A percentile compares a stretch with the other conserved stretches of the same genome.
These are phyloP conservation scores for Phytophthora multivora DNA, from an alignment of 352 stramenopile genomes.

Conservation along the genomic window DNA sequence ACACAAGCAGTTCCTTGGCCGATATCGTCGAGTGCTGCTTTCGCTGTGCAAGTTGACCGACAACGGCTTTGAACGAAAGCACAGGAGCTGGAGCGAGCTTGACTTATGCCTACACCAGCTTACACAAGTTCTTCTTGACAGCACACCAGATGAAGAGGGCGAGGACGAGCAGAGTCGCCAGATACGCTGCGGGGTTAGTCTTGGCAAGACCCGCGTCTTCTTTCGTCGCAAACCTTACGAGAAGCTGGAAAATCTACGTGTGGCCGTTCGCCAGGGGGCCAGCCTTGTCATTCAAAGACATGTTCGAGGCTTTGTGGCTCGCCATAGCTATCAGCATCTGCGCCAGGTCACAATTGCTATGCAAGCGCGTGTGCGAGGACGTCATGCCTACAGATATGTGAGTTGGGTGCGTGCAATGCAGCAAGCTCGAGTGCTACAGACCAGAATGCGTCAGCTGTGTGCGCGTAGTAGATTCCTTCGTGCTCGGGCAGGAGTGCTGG, in stretches of 20 bases:
- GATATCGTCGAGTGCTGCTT: slow-evolving; percentile 65
- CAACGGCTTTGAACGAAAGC: slow-evolving; percentile 22
- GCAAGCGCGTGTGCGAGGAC: slow-evolving; percentile 50
- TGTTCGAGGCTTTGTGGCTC: slow-evolving; percentile 50
- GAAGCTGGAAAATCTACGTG: slow-evolving; percentile 82
- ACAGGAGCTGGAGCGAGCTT: slow-evolving; percentile 29
- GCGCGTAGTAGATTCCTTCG: slow-evolving; percentile 42
- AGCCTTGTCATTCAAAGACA: slow-evolving; percentile 61
- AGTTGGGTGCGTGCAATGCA: slow-evolving; percentile 46
- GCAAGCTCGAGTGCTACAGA: slow-evolving; percentile 53
- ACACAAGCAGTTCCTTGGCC: slow-evolving; percentile 78
- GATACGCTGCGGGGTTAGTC: slow-evolving; percentile 52
- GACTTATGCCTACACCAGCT: slow-evolving; percentile 38
- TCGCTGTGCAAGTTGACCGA: slow-evolving; percentile 31
- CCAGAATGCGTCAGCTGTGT: slow-evolving; percentile 46
- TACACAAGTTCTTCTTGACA: slow-evolving; percentile 32
- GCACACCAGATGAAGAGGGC: slow-evolving; percentile 7
- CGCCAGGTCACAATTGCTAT: slow-evolving; percentile 43
- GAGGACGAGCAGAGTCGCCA: slow-evolving; percentile 30
- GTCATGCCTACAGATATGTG: slow-evolving; percentile 39
- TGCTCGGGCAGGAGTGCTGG: slow-evolving; percentile 46
- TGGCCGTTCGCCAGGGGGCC: slow-evolving; percentile 32
- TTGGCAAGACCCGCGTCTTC: slow-evolving; percentile 94
- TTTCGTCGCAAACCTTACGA: slow-evolving; percentile 95
- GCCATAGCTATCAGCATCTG: slow-evolving; percentile 41